These are phyloP conservation scores for Cadophora sp. DNA, from an alignment of 2,329 filamentous ascomycete species.

Conservation along the genomic window DNA sequence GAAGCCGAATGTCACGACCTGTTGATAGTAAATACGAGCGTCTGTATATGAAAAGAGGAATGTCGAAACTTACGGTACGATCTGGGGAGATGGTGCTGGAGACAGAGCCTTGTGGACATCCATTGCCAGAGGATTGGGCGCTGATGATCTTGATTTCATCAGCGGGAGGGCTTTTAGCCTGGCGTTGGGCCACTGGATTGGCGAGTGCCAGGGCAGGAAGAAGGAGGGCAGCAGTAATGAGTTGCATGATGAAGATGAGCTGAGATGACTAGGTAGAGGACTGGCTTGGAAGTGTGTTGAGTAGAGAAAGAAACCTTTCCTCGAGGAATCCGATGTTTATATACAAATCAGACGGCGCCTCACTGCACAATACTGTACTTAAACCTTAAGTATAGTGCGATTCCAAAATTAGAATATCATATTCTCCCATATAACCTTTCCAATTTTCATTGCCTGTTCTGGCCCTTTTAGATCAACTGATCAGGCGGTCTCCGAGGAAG, in stretches of 20 bases:
- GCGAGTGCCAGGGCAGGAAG: conserved; percentile 31
- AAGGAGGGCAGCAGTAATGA: conserved; percentile 24
- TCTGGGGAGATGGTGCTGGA: conserved; percentile 27
- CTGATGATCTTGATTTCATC: conserved; percentile 30
- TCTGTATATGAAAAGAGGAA: not conserved
- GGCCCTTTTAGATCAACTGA: not conserved
- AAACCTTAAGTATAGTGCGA: not conserved
- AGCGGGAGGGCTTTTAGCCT: conserved; percentile 11
- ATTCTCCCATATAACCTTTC: not conserved
- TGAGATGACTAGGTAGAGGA: conserved; percentile 1
- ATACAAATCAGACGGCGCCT: conserved; percentile 20
- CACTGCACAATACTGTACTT: not conserved
- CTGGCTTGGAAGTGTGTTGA: conserved; percentile 18
- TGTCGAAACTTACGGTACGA: conserved; percentile 24
- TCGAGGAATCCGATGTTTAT: conserved; percentile 23
- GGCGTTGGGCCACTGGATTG: conserved; percentile 20
- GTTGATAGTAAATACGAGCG: not conserved
- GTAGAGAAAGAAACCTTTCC: conserved; percentile 12
- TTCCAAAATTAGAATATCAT: not conserved
- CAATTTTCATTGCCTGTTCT: conserved; percentile 12
- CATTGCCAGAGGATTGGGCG: conserved; percentile 31
- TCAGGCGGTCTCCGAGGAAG: conserved; percentile 17
- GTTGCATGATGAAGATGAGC: conserved; percentile 24
- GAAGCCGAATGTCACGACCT: conserved; percentile 28
- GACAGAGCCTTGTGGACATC: conserved; percentile 32